Evolutionary conservation across 805 yeast genomes (phyloP), one percentile per base, ranked within the genome.

Genomic region (Zygosaccharomyces bisporus): DNA sequence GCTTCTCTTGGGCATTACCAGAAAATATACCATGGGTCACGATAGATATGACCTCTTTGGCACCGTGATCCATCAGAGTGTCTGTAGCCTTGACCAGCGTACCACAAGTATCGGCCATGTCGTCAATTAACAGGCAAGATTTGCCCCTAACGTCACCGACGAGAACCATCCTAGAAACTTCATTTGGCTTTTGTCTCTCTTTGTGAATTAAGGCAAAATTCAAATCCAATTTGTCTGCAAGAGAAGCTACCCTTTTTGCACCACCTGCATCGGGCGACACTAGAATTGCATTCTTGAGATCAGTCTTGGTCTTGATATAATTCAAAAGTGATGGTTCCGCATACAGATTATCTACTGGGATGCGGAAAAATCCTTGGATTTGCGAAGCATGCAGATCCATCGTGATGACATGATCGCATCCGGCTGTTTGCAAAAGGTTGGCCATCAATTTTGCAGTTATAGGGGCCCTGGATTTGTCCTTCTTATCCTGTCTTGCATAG

Each of bases 191-290:
- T 39, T 87, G 91, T 61, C 99, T 80, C 71, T 91, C 99, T 66
- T 91, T 91, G 70, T 91, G 99, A 57, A 91, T 93, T 63, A 91
- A 78, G 0, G 99, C 98, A 69, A 91, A 91, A 63, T 85, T 88
- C 55, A 91, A 76, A 58, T 93, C 98, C 53, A 93, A 73, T 57
- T 85, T 80, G 60, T 91, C 98, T 10, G 98, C 98, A 41, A 91
- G 71, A 4, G 90, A 81, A 2, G 98, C 98, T 20, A 90, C 99
- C 54, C 99, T 78, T 67, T 91, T 91, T 43, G 98, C 98, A 47
- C 99, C 99, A 56, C 99, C 99, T 3, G 99, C 99, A 70, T 91
- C 99, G 3, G 99, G 99, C 4, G 96, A 88, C 9, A 91, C 95
- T 44, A 91, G 79, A 41, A 89, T 86, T 7, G 89, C 76, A 47